These are phyloP conservation scores for Leptomonas seymouri DNA, from an alignment of 208 protist species.

Conservation along the genomic window DNA sequence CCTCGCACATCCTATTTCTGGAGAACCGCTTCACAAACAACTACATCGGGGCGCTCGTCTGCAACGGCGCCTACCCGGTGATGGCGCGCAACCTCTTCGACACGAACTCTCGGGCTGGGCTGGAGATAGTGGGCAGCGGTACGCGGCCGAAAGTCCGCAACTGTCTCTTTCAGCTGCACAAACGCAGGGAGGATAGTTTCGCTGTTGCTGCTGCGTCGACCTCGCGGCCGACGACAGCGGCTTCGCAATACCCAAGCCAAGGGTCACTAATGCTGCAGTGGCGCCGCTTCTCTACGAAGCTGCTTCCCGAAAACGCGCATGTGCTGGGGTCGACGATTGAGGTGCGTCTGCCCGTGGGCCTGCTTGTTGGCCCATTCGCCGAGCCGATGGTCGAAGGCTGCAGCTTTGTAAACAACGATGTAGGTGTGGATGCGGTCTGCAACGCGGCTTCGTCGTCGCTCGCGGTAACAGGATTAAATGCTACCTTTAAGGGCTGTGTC, in stretches of 20 bases:
- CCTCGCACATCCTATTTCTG: conserved; percentile 18
- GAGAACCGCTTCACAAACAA: conserved; percentile 76
- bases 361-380: conserved; percentile 51
- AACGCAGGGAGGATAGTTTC: background rate
- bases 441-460: conserved; percentile 21
- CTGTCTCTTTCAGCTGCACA: conserved; percentile 68
- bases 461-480: conserved; percentile 13
- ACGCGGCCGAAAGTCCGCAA: conserved; percentile 52
- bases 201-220: background rate
- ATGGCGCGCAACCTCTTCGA: conserved; percentile 78
- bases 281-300: conserved; percentile 32
- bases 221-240: background rate
- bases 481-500: conserved; percentile 35
- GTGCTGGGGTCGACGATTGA: conserved; percentile 39
- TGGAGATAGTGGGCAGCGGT: conserved; percentile 63
- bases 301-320: conserved; percentile 47
- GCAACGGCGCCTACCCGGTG: conserved; percentile 57
- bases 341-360: conserved; percentile 40
- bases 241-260: conserved; percentile 31
- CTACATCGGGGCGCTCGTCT: conserved; percentile 75
- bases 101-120: conserved; percentile 58
- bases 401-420: conserved; percentile 70
- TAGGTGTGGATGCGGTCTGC: conserved; percentile 71
- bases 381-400: conserved; percentile 49
- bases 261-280: conserved; percentile 39